Percentiles rank a stretch among this genome's conserved stretches.
These are phyloP conservation scores for Boletellus sp. DNA, from an alignment of 768 basidiomycete genomes.

Conservation along the genomic window DNA sequence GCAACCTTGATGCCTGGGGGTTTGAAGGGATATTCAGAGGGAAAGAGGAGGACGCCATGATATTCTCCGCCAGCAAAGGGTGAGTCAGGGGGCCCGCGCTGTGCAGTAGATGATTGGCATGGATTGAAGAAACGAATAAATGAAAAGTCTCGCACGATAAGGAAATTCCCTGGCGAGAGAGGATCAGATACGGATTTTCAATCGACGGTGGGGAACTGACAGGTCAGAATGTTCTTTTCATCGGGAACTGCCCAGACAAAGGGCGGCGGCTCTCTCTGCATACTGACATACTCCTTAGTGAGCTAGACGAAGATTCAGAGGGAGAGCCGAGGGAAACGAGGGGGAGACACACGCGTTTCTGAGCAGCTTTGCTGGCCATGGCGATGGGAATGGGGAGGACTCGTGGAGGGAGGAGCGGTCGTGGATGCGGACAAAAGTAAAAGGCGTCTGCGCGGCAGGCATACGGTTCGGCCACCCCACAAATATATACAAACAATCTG, in stretches of 20 bases:
- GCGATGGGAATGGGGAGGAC: conserved; percentile 2
- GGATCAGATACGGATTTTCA: conserved; percentile 9
- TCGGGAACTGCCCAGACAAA: conserved; percentile 95
- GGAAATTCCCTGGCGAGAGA: conserved; percentile 77
- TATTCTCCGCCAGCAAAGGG: conserved; percentile 92
- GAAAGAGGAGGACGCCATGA: conserved; percentile 89
- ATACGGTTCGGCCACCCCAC: conserved; percentile 23
- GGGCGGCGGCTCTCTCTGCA: conserved; percentile 92
- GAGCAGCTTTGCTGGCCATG: conserved; percentile 85
- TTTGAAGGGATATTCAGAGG: conserved; percentile 93
- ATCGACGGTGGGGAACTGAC: conserved; percentile 46
- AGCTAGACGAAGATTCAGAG: conserved; percentile 43
- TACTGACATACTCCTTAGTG: conserved; percentile 82
- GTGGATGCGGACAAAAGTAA: conserved; percentile 22
- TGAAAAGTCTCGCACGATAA: conserved; percentile 61
- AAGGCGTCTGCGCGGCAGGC: conserved; percentile 25
- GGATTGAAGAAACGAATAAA: neutral
- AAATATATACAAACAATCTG: conserved; percentile 23
- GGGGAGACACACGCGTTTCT: conserved; percentile 63
- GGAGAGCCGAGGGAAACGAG: conserved; percentile 7
- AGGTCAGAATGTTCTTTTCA: conserved; percentile 95
- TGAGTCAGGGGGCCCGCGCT: conserved; percentile 94
- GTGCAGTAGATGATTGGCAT: conserved; percentile 7
- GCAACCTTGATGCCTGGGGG: conserved; percentile 93
- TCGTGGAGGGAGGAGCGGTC: neutral